Conservation (phyloP, 2,329 filamentous ascomycete genomes). For the Ascochyta rabiei region DNA sequence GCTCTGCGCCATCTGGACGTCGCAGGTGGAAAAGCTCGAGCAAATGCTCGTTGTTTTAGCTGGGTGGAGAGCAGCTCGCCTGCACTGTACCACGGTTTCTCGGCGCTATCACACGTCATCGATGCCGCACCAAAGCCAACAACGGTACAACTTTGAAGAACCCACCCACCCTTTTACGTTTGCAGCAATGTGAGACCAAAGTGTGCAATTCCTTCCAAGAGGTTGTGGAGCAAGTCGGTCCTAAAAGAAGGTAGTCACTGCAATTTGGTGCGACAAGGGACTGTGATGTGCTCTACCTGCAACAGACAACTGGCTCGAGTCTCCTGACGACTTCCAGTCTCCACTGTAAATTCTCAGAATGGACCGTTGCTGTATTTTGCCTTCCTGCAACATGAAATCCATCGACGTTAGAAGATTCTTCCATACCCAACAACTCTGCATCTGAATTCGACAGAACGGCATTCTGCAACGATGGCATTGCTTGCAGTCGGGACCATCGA, state of each 20-base stretch:
- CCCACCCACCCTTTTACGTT: too few relatives aligned
- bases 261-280: too few relatives aligned
- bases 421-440: neutral
- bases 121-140: neutral
- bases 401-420: neutral
- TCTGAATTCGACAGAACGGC: neutral
- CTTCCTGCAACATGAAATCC: too few relatives aligned
- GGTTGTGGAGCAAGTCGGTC: too few relatives aligned
- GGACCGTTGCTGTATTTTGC: too few relatives aligned
- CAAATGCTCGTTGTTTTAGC: slow-evolving; percentile 1
- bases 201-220: too few relatives aligned
- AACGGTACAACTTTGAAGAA: neutral
- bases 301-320: too few relatives aligned
- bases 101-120: slow-evolving; percentile 6
- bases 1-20: neutral
- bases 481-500: neutral
- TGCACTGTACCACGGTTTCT: neutral
- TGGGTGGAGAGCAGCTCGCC: slow-evolving; percentile 2
- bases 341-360: too few relatives aligned
- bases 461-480: neutral
- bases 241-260: too few relatives aligned
- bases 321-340: too few relatives aligned
- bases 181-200: too few relatives aligned
- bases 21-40: neutral
- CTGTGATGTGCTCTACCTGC: too few relatives aligned